A percentile compares a stretch with the other conserved stretches of the same genome.
Evolutionary conservation across 306 rosid species (phyloP).

Genomic region (Acacia melanoxylon): DNA sequence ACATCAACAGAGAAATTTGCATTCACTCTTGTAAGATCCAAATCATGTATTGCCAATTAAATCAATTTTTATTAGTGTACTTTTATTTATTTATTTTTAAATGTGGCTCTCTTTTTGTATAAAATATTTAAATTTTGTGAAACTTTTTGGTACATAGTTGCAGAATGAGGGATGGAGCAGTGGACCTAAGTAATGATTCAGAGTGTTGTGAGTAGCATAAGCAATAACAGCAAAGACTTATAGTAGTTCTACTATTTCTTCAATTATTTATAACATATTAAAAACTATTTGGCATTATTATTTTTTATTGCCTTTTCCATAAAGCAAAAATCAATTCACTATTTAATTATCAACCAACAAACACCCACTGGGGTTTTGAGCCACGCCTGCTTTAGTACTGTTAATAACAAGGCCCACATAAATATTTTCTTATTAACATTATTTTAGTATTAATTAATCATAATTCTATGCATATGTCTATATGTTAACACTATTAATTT

Average conservation of each 20-base stretch:
- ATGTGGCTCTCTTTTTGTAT: neutral
- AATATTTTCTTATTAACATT: neutral
- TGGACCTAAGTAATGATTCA: constrained; percentile 60
- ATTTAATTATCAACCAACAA: constrained; percentile 10
- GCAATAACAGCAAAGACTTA: constrained; percentile 61
- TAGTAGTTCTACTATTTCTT: neutral
- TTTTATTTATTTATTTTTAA: neutral
- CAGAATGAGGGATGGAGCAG: neutral
- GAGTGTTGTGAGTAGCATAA: constrained; percentile 44
- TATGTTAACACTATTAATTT: neutral
- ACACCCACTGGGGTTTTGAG: constrained; percentile 38
- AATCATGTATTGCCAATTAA: neutral
- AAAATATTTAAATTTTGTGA: neutral
- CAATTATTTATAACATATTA: constrained; percentile 35
- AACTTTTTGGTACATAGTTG: neutral
- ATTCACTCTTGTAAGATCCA: neutral
- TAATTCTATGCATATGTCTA: neutral
- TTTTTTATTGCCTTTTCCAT: constrained; percentile 39
- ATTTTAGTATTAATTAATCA: neutral
- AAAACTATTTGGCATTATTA: constrained; percentile 21
- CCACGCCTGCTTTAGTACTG: constrained; percentile 26
- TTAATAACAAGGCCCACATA: constrained; percentile 18
- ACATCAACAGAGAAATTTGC: neutral
- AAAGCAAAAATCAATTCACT: constrained; percentile 35
- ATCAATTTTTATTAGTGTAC: neutral